Base-by-base conservation (phyloP, 2,329 filamentous ascomycete species). In the Zasmidium cellare region DNA sequence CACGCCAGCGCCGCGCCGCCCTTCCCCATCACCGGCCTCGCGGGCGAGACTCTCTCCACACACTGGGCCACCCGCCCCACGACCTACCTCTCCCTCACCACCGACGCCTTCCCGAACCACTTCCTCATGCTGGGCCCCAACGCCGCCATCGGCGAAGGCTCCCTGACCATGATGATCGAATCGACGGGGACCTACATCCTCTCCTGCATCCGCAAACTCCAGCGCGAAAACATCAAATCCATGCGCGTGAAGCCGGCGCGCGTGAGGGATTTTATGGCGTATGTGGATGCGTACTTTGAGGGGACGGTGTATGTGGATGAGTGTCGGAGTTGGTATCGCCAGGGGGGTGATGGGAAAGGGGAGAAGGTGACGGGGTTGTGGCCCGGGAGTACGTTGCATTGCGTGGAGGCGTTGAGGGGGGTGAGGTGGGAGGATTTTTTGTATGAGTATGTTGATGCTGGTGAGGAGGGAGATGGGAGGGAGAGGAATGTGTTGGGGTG, bases 371-470 rank as follows among this genome's bases (percentile, higher is more conserved):
- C 57, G 14, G 62, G 60, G 0, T 24, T 64, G 2, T 64, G 60
- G 57, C 48, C 57, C 18, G 62, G 65, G 22, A 58, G 59, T 44
- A 62, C 56, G 0, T 77, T 82, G 0, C 85, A 88, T 64, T 74
- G 85, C 28, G 86, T 85, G 1, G 78, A 83, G 14, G 77, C 87
- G 7, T 77, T 84, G 22, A 75, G 69, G n/a, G 77, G 80, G 46
- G 82, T 83, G 1, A 71, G 84, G 3, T 86, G 83, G 82, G 83
- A 86, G 67, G 83, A 86, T 63, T 86, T 76, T 72, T 80, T 83
- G 57, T 86, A 82, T 65, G 77, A 76, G 11, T 79, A 80, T 58
- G 11, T 60, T 5, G 67, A 67, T 28, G 11, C 59, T 5, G 67
- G 67, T 28, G 60, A 53, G 35, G 59, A 28, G 7, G 35, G n/a